Evolutionary conservation across 352 stramenopile genomes (phyloP), one percentile per base, ranked within the genome.

Genomic region (Phytophthora sp.): DNA sequence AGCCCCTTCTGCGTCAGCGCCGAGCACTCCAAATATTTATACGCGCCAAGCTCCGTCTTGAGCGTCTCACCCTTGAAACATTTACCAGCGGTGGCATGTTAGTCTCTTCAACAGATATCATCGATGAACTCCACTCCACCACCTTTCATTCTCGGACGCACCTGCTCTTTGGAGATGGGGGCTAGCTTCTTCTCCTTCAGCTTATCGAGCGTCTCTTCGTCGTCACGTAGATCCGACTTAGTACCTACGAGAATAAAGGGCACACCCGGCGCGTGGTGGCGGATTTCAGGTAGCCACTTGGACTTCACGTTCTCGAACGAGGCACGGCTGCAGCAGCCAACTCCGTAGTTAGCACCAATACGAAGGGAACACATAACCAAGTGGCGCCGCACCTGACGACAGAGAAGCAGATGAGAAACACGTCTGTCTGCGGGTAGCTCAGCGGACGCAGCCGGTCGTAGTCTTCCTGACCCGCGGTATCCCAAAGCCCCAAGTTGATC

Each of bases 381-480:
- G 2, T 18, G 20, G 11, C 12, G 23, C 8, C 12, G 12, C 53
- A 90, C 80, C 82, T 96, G 35, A 97, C 92, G 62, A 99, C 91
- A 23, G 91, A 96, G 74, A 98, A 99, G 71, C 95, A 98, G 63
- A 99, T 92, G 26, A 99, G 80, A 58, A 99, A 99, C 16, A 98
- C 93, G 60, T 99, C 93, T 18, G 96, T 99, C 74, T 98, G 90
- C 12, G 95, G 95, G 77, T 99, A 99, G 57, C 89, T 98, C 42
- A 99, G 76, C 49, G 95, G 94, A 29, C 96, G 89, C 54, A 99
- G 70, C 26, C 95, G 88, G 69, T 99, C 96, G 75, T 99, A 99
- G 80, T 99, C 96, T 64, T 99, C 96, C 74, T 99, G 95, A 42
- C 96, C 96, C 16, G 96, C 96, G 2, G 96, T 99, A 88, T 99